phyloP scores from a whole-genome alignment of 768 basidiomycete species.

The Termitomyces sp. region DNA sequence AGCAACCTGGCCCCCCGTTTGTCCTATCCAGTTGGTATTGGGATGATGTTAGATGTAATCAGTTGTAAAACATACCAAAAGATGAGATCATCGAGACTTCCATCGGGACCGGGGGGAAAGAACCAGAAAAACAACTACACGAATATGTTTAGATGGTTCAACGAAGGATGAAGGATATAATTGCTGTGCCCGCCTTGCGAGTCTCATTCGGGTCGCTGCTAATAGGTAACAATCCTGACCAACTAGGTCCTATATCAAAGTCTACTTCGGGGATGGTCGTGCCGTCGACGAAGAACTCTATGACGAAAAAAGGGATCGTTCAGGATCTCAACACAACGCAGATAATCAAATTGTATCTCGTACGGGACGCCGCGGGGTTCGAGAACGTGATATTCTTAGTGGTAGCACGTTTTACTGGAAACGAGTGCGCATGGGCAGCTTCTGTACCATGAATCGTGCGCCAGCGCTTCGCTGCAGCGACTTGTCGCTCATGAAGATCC shows the following conservation, averaged over 20 bases:
- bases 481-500: constrained; percentile 38
- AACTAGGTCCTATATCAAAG: constrained; percentile 72
- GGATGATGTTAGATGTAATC: background rate
- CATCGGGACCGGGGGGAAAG: constrained; percentile 72
- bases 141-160: background rate
- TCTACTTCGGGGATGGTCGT: constrained; percentile 58
- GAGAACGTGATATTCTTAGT: constrained; percentile 65
- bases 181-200: constrained; percentile 38
- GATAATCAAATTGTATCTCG: constrained; percentile 7
- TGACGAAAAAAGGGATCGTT: background rate
- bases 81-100: constrained; percentile 66
- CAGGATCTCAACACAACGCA: background rate
- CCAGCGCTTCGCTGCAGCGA: constrained; percentile 42
- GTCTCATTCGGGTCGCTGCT: constrained; percentile 56
- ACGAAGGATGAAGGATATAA: background rate
- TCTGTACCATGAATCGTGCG: constrained; percentile 4
- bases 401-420: constrained; percentile 11
- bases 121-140: constrained; percentile 77
- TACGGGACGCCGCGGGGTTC: constrained; percentile 63
- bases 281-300: constrained; percentile 71
- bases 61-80: constrained; percentile 45
- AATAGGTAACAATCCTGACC: constrained; percentile 71
- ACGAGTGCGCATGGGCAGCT: constrained; percentile 8
- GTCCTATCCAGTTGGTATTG: constrained; percentile 38
- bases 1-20: constrained; percentile 79